phyloP scores from a whole-genome alignment of 495 filamentous ascomycete genomes.

The Hyphodiscus hymeniophilus region DNA sequence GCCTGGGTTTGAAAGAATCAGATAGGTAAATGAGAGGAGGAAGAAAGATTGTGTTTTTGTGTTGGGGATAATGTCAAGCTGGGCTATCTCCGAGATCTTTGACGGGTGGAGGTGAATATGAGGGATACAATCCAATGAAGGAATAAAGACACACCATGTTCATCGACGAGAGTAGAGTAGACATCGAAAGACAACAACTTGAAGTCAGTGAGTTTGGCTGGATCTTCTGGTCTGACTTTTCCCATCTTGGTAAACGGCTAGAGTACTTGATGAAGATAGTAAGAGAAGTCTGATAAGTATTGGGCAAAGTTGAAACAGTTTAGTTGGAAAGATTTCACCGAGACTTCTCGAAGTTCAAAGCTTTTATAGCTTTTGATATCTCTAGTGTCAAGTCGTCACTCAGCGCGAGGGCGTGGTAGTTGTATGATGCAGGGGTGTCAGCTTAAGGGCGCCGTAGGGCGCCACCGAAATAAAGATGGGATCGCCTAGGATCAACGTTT shows the following conservation, averaged over 20 bases:
- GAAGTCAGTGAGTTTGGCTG: conserved; percentile 7
- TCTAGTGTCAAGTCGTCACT: too few relatives aligned
- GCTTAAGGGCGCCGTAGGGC: too few relatives aligned
- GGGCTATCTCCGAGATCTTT: not conserved
- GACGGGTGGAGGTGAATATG: not conserved
- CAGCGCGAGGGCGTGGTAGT: too few relatives aligned
- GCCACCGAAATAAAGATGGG: too few relatives aligned
- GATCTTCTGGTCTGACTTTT: conserved; percentile 6
- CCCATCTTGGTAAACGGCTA: conserved; percentile 1
- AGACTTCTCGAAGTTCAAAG: too few relatives aligned
- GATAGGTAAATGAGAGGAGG: not conserved
- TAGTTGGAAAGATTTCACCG: too few relatives aligned
- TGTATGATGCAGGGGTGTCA: too few relatives aligned
- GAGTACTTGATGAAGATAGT: not conserved
- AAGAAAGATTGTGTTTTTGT: not conserved
- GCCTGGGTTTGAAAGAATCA: conserved; percentile 10
- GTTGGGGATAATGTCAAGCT: too few relatives aligned
- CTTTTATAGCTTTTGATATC: too few relatives aligned
- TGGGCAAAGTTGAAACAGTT: too few relatives aligned
- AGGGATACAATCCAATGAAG: conserved; percentile 13
- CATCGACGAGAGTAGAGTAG: conserved; percentile 79
- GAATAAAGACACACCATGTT: conserved; percentile 34
- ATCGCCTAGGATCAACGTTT: too few relatives aligned
- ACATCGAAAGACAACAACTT: conserved; percentile 64
- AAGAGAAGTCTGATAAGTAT: too few relatives aligned